Conservation (phyloP, 108 stramenopile genomes). For the Parietichytrium sp. region DNA sequence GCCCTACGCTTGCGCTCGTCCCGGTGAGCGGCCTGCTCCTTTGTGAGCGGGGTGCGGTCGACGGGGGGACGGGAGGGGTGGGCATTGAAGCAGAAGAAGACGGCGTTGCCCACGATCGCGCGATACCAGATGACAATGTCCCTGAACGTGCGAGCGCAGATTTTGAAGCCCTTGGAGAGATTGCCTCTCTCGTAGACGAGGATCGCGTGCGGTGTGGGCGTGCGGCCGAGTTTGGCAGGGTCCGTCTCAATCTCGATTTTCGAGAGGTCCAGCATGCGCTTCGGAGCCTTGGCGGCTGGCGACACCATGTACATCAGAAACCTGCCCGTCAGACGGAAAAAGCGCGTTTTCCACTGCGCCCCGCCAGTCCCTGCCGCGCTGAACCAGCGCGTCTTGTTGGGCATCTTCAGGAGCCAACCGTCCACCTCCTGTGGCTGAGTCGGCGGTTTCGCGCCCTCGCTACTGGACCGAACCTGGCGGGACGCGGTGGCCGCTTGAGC, state of each 20-base stretch:
- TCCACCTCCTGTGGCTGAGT: not conserved
- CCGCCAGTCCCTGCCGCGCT: not conserved
- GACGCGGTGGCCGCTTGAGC: not conserved
- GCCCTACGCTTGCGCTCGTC: not conserved
- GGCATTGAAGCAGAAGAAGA: not conserved
- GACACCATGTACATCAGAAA: not conserved
- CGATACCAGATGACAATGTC: not conserved
- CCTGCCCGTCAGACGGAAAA: not conserved
- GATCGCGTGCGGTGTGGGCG: conserved; percentile 8
- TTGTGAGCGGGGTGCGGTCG: not conserved
- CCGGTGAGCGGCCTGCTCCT: not conserved
- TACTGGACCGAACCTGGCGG: not conserved
- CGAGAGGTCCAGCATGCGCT: not conserved
- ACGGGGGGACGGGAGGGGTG: not conserved
- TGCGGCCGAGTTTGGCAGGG: not conserved
- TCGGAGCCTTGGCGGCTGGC: not conserved
- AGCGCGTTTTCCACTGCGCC: conserved; percentile 1
- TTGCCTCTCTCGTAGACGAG: not conserved
- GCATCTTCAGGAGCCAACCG: conserved; percentile 14
- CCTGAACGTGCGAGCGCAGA: not conserved
- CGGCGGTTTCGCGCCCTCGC: not conserved
- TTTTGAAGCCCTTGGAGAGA: not conserved
- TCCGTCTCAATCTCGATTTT: conserved; percentile 21
- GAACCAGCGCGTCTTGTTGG: conserved; percentile 25
- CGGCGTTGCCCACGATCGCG: conserved; percentile 19